phyloP scores from a whole-genome alignment of 805 yeast genomes.

The Saturnispora mendoncae region DNA sequence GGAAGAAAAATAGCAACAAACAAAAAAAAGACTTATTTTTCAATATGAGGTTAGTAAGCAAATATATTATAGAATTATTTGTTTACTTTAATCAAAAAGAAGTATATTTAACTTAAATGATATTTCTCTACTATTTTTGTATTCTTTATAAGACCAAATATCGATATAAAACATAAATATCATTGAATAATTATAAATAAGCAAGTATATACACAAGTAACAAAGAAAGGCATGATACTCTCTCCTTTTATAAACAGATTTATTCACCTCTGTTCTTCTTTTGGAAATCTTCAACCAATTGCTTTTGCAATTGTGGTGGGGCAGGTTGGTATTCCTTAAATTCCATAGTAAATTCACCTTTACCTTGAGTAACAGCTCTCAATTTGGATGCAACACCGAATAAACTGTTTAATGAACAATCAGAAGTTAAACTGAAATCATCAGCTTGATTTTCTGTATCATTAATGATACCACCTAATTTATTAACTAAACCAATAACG shows the following conservation, averaged over 20 bases:
- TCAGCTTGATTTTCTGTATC: conserved; percentile 93
- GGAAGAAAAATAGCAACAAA: no score
- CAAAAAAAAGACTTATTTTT: no score
- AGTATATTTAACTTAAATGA: no score
- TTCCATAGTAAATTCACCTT: conserved; percentile 95
- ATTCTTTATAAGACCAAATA: background rate
- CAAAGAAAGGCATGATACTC: background rate
- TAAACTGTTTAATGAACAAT: conserved; percentile 92
- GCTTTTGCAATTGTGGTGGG: conserved; percentile 80
- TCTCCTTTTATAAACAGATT: background rate
- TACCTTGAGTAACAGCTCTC: conserved; percentile 97
- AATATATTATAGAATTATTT: no score
- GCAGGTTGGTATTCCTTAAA: conserved; percentile 89
- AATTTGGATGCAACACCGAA: conserved; percentile 93
- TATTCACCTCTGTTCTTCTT: conserved; percentile 38
- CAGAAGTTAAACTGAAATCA: conserved; percentile 88
- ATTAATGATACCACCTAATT: conserved; percentile 81
- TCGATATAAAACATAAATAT: background rate
- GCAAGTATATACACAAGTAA: background rate
- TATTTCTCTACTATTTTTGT: no score
- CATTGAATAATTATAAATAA: conserved; percentile 1
- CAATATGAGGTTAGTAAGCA: no score
- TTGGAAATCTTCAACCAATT: conserved; percentile 76
- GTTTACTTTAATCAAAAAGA: no score
- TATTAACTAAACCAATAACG: conserved; percentile 85